Conservation (phyloP, 768 basidiomycete species). For the Suillus weaverae region DNA sequence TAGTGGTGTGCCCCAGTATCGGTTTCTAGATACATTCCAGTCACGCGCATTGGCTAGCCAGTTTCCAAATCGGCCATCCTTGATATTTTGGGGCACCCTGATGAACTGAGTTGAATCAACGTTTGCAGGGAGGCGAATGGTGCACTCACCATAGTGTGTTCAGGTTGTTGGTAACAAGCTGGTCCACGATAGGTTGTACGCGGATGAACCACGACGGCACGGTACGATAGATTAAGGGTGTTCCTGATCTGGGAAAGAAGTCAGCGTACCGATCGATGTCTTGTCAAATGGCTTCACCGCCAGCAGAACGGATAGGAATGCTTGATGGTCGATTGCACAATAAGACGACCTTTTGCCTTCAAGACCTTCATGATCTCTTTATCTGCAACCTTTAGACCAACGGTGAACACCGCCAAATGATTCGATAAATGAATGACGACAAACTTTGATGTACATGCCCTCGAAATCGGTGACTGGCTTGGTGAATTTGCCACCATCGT, state of each 20-base stretch:
- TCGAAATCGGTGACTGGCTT: slow-evolving; percentile 86
- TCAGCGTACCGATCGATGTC: slow-evolving; percentile 1
- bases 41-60: slow-evolving; percentile 99
- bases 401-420: slow-evolving; percentile 4
- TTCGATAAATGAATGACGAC: slow-evolving; percentile 15
- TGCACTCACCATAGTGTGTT: slow-evolving; percentile 77
- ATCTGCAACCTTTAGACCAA: slow-evolving; percentile 73
- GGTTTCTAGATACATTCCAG: slow-evolving; percentile 98
- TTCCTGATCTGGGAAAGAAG: slow-evolving; percentile 66
- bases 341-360: slow-evolving; percentile 82
- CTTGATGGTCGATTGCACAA: slow-evolving; percentile 82
- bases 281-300: slow-evolving; percentile 50
- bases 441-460: slow-evolving; percentile 87
- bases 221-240: slow-evolving; percentile 93
- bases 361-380: slow-evolving; percentile 90
- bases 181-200: slow-evolving; percentile 80
- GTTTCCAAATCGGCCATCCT: slow-evolving; percentile 92
- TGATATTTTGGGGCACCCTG: slow-evolving; percentile 90
- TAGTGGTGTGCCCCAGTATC: slow-evolving; percentile 98
- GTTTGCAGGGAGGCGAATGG: slow-evolving; percentile 1
- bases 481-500: slow-evolving; percentile 87
- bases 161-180: slow-evolving; percentile 88
- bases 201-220: slow-evolving; percentile 96
- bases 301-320: slow-evolving; percentile 98
- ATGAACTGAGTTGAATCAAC: slow-evolving; percentile 12